Evolutionary conservation across 2,329 filamentous ascomycete genomes (phyloP), one percentile per base, ranked within the genome.

Genomic region (Dryadomyces quercus-mongolicae): DNA sequence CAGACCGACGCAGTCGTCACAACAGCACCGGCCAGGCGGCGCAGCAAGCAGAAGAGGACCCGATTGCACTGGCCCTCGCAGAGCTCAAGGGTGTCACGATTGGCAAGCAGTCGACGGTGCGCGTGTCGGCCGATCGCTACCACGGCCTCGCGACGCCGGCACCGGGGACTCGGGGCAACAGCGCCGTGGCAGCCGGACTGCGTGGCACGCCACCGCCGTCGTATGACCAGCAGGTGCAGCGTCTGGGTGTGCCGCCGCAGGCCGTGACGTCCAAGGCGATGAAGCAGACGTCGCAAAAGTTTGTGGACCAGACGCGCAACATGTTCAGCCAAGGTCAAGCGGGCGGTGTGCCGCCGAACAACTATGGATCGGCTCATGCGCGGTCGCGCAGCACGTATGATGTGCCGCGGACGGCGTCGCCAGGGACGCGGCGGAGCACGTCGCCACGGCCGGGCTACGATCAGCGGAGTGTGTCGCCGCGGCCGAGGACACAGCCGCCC

Each of bases 121-220:
- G 94, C n/a, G 82, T 95, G 57, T 95, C 93, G n/a, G 93, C 91
- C 18, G 94, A 98, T 67, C 84, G 88, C 57, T 96, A 95, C 68
- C 88, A 94, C 64, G 92, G 93, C n/a, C 85, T 98, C 58, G 74
- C 87, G 13, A 95, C 92, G 1, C 92, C 93, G 5, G 83, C 78
- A 7, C 86, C 80, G 1, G 75, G 74, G 8, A 64, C 66, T 48
- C 72, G 71, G 2, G 67, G 66, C 36, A 72, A 67, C 60, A 68
- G 67, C 43, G 67, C 73, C 15, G 62, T 77, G 21, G 74, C 75
- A 42, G 76, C 82, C 10, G 80, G 74, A 21, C 78, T 82, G 67
- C 75, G 86, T 60, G 85, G 84, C 25, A 91, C 88, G 10, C 89
- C 91, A 6, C 92, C 92, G 2, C 92, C 92, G 4, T 88, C 87